A percentile compares a stretch with the other conserved stretches of the same genome.
Evolutionary conservation across 1,284 basidiomycete genomes (phyloP).

Genomic region (Pseudozyma flocculosa): DNA sequence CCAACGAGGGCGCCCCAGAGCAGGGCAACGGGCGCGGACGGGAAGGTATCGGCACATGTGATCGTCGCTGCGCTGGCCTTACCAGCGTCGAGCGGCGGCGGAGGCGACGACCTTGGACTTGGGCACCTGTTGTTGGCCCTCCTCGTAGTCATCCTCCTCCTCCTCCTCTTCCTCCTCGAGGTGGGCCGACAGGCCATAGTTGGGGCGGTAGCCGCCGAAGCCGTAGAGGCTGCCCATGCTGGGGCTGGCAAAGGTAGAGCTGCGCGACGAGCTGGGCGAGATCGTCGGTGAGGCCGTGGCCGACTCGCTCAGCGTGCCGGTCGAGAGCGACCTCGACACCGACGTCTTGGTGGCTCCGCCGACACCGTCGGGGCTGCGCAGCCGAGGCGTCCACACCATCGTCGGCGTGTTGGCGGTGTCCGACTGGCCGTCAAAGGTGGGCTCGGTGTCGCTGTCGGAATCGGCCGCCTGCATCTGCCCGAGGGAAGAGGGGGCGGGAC

Average conservation of each 20-base stretch:
- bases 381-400: constrained; percentile 9
- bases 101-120: too few species aligned
- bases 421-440: constrained; percentile 1
- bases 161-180: constrained; percentile 21
- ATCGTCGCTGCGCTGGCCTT: too few species aligned
- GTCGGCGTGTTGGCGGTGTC: constrained; percentile 4
- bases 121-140: too few species aligned
- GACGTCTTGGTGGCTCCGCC: too few species aligned
- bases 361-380: not conserved
- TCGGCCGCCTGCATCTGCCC: constrained; percentile 20
- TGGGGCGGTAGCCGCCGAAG: constrained; percentile 28
- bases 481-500: constrained; percentile 4
- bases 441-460: constrained; percentile 32
- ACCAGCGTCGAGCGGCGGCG: too few species aligned
- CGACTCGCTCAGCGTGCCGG: too few species aligned
- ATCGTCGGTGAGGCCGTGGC: too few species aligned
- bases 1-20: too few species aligned
- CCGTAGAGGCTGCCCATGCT: constrained; percentile 25
- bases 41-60: too few species aligned
- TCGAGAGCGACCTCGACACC: too few species aligned
- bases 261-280: not conserved
- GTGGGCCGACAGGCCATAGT: constrained; percentile 21
- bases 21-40: too few species aligned
- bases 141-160: constrained; percentile 8
- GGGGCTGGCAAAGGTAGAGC: constrained; percentile 2